These are phyloP conservation scores for Asterionellopsis glacialis DNA, from an alignment of 108 stramenopile genomes.

Conservation along the genomic window DNA sequence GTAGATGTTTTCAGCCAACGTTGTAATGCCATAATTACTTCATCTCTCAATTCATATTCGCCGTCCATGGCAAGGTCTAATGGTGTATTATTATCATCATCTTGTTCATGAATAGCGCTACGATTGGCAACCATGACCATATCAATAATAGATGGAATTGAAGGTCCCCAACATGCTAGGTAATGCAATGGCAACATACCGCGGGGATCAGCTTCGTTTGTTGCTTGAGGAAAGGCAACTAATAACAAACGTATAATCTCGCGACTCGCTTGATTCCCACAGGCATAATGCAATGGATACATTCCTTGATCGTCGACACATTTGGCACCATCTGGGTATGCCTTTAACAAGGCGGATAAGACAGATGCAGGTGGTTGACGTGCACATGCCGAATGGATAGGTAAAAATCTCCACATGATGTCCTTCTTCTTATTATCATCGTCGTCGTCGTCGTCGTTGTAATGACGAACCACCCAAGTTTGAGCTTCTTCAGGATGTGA, in stretches of 20 bases:
- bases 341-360: conserved; percentile 48
- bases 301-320: conserved; percentile 81
- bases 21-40: conserved; percentile 33
- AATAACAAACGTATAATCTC: conserved; percentile 69
- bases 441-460: conserved; percentile 28
- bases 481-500: conserved; percentile 40
- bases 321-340: conserved; percentile 59
- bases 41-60: conserved; percentile 44
- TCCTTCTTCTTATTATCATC: conserved; percentile 40
- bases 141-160: conserved; percentile 50
- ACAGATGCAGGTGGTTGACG: conserved; percentile 60
- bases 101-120: conserved; percentile 39
- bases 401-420: conserved; percentile 79
- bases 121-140: conserved; percentile 73
- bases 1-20: conserved; percentile 32
- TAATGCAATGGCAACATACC: conserved; percentile 86
- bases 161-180: conserved; percentile 76
- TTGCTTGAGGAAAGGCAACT: conserved; percentile 62
- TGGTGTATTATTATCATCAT: conserved; percentile 72
- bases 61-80: conserved; percentile 59
- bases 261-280: conserved; percentile 60
- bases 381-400: conserved; percentile 78
- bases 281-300: conserved; percentile 82
- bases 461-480: conserved; percentile 74
- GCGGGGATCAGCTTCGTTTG: conserved; percentile 52